Conservation (phyloP, 441 rosid genomes). For the Arabidopsis hybrid region DNA sequence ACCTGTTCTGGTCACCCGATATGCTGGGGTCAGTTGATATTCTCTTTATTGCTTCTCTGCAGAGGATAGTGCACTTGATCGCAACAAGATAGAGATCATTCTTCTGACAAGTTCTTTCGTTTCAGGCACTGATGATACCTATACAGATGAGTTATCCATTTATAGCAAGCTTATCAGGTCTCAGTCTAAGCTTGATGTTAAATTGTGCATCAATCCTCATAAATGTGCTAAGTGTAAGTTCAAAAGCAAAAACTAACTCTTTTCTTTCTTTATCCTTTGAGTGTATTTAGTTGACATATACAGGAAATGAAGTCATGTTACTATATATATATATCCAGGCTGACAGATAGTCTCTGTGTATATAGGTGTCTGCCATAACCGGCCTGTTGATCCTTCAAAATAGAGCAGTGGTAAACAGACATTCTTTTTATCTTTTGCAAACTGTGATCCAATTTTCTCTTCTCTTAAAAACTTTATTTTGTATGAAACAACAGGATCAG, state of each 20-base stretch:
- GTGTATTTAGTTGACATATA: neutral
- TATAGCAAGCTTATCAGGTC: constrained; percentile 58
- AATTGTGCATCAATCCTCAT: constrained; percentile 58
- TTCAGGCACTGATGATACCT: constrained; percentile 64
- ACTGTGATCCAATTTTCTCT: neutral
- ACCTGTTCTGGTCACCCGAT: constrained; percentile 62
- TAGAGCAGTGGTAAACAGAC: constrained; percentile 61
- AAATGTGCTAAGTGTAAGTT: constrained; percentile 50
- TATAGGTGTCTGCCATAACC: constrained; percentile 70
- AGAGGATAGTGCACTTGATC: constrained; percentile 15
- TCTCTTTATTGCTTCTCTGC: constrained; percentile 21
- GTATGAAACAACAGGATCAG: constrained; percentile 49
- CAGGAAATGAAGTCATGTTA: neutral
- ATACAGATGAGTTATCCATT: constrained; percentile 66
- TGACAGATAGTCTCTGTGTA: neutral
- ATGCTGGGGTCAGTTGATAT: constrained; percentile 63
- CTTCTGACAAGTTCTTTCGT: constrained; percentile 27
- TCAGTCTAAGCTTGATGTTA: constrained; percentile 54
- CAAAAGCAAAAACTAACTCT: constrained; percentile 3
- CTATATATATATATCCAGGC: neutral
- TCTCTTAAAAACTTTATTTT: neutral
- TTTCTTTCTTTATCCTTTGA: neutral
- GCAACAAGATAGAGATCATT: neutral
- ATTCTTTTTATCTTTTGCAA: neutral
- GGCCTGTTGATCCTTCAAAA: constrained; percentile 79